Evolutionary conservation across 768 basidiomycete species (phyloP).

Genomic region (Hypsizygus marmoreus): DNA sequence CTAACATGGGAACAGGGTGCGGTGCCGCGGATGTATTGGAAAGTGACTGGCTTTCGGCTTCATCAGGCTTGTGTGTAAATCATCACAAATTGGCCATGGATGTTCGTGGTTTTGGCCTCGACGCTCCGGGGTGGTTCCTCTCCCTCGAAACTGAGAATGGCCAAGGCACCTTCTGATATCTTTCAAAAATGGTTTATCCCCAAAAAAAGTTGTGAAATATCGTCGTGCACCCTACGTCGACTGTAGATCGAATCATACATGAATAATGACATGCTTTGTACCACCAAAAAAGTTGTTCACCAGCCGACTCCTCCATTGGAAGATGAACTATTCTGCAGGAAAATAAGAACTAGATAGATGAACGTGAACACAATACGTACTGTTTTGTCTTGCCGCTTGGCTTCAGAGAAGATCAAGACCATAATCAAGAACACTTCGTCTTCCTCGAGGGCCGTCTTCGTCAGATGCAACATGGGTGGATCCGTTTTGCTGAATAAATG

Average conservation of each 20-base stretch:
- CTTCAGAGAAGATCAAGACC: slow-evolving; percentile 36
- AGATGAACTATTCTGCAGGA: slow-evolving; percentile 18
- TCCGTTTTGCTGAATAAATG: slow-evolving; percentile 47
- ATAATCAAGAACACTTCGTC: slow-evolving; percentile 42
- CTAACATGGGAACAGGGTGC: slow-evolving; percentile 18
- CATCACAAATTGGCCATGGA: too few species aligned
- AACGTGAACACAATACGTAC: slow-evolving; percentile 18
- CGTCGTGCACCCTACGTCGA: not conserved
- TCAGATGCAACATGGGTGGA: slow-evolving; percentile 40
- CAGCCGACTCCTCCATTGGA: slow-evolving; percentile 18
- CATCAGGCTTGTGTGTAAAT: slow-evolving; percentile 22
- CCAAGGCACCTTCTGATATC: too few species aligned
- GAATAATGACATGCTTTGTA: not conserved
- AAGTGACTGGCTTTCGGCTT: slow-evolving; percentile 25
- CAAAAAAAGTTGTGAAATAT: too few species aligned
- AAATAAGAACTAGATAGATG: not conserved
- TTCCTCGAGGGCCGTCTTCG: slow-evolving; percentile 38
- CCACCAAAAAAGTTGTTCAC: slow-evolving; percentile 4
- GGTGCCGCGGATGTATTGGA: slow-evolving; percentile 23
- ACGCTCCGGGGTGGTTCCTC: too few species aligned
- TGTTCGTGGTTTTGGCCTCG: too few species aligned
- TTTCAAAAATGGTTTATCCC: too few species aligned
- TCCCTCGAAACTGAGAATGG: too few species aligned
- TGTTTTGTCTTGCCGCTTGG: slow-evolving; percentile 35
- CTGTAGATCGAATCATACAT: not conserved